Percentiles rank a stretch among this genome's conserved stretches.
Evolutionary conservation across 2,329 filamentous ascomycete genomes (phyloP).

Genomic region (Sphaerulina vaccinii): DNA sequence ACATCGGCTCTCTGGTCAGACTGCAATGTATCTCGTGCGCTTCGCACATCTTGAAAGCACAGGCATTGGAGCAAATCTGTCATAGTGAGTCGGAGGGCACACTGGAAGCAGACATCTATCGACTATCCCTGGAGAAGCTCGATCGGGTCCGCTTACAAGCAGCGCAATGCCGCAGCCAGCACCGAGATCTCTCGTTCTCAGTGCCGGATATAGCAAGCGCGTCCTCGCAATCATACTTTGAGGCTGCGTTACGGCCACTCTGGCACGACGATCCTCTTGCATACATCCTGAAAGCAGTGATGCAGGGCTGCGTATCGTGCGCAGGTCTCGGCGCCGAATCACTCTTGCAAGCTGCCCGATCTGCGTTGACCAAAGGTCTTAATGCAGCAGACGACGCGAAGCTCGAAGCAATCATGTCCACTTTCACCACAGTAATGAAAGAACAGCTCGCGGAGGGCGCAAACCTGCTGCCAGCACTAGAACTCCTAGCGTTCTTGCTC

Average conservation of each 20-base stretch:
- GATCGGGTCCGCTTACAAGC: conserved; percentile 77
- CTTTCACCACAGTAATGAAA: conserved; percentile 28
- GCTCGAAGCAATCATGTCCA: conserved; percentile 24
- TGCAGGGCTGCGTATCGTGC: conserved; percentile 69
- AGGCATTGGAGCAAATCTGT: conserved; percentile 2
- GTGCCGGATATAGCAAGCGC: conserved; percentile 27
- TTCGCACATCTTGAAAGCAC: conserved; percentile 14
- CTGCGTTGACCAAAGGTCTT: conserved; percentile 57
- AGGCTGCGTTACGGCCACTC: conserved; percentile 22
- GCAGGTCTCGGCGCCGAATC: conserved; percentile 77
- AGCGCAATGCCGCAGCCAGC: conserved; percentile 44
- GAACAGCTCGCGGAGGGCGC: conserved; percentile 15
- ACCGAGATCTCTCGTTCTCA: neutral
- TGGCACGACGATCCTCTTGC: neutral
- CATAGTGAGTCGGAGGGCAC: conserved; percentile 4
- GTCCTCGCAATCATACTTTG: conserved; percentile 30
- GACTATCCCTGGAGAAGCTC: conserved; percentile 82
- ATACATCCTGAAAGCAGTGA: conserved; percentile 48
- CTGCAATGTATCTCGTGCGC: conserved; percentile 73
- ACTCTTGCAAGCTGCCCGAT: conserved; percentile 66
- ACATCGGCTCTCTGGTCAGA: conserved; percentile 83
- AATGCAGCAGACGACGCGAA: conserved; percentile 13
- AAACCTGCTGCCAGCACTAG: conserved; percentile 60
- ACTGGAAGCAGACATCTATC: conserved; percentile 44
- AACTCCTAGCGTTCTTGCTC: conserved; percentile 70